A percentile compares a stretch with the other conserved stretches of the same genome.
Evolutionary conservation across 495 filamentous ascomycete genomes (phyloP).

Genomic region (Ramalina intermedia): DNA sequence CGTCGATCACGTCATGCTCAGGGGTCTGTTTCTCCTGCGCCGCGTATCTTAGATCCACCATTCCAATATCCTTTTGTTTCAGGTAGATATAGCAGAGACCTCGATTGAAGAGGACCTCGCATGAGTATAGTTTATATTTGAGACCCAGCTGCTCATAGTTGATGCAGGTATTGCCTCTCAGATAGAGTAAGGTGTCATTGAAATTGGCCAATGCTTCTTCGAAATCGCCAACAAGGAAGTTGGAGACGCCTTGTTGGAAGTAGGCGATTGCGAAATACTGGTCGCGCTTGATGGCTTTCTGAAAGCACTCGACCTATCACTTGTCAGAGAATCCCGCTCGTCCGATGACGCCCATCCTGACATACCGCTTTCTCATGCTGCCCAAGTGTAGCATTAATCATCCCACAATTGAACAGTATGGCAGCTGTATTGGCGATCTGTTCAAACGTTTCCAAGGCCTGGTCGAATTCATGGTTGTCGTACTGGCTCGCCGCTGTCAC

Average conservation of each 20-base stretch:
- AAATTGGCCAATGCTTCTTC: slow-evolving; percentile 97
- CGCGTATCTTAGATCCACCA: slow-evolving; percentile 83
- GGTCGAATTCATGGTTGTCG: slow-evolving; percentile 92
- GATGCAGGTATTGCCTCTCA: slow-evolving; percentile 91
- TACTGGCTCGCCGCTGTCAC: slow-evolving; percentile 82
- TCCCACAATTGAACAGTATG: slow-evolving; percentile 96
- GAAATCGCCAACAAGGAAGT: slow-evolving; percentile 93
- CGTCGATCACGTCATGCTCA: slow-evolving; percentile 95
- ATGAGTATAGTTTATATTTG: slow-evolving; percentile 92
- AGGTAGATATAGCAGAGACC: slow-evolving; percentile 97
- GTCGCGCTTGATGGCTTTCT: slow-evolving; percentile 75
- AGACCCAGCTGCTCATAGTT: slow-evolving; percentile 96
- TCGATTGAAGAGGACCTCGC: slow-evolving; percentile 95
- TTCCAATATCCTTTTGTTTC: slow-evolving; percentile 73
- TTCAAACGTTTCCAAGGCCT: slow-evolving; percentile 67
- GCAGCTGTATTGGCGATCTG: slow-evolving; percentile 90
- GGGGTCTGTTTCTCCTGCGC: slow-evolving; percentile 92
- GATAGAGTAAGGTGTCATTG: slow-evolving; percentile 91
- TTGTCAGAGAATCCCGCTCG: slow-evolving; percentile 6
- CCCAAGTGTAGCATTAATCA: slow-evolving; percentile 95
- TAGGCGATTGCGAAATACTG: slow-evolving; percentile 95
- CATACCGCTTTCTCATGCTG: slow-evolving; percentile 90
- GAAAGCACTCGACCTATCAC: slow-evolving; percentile 79
- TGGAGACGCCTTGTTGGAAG: slow-evolving; percentile 97
- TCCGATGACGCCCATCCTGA: slow-evolving; percentile 6